phyloP scores from a whole-genome alignment of 805 yeast species.

The Wickerhamomyces tratensis region DNA sequence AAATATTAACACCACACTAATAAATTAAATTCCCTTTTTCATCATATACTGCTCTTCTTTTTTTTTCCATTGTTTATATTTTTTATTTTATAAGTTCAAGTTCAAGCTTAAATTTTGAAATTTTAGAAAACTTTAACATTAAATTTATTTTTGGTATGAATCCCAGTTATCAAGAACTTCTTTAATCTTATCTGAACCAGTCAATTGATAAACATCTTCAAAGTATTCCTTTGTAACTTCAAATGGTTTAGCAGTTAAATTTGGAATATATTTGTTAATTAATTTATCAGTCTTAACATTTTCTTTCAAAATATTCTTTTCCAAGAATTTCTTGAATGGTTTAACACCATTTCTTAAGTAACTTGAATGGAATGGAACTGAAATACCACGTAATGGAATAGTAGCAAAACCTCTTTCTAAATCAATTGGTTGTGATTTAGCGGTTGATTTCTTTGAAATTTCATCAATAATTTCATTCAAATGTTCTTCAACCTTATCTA shows the following conservation, averaged over 20 bases:
- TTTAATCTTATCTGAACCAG: slow-evolving; percentile 87
- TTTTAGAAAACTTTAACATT: slow-evolving; percentile 1
- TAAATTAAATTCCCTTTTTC: background rate
- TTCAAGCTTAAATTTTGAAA: too few species aligned
- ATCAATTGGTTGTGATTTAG: slow-evolving; percentile 94
- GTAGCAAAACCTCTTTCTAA: slow-evolving; percentile 97
- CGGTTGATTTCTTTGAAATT: slow-evolving; percentile 69
- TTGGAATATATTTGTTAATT: slow-evolving; percentile 94
- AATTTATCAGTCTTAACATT: slow-evolving; percentile 92
- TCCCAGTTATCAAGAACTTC: slow-evolving; percentile 94
- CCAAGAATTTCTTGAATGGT: slow-evolving; percentile 96
- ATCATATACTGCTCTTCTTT: too few species aligned
- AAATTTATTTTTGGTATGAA: slow-evolving; percentile 36
- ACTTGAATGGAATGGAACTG: slow-evolving; percentile 99
- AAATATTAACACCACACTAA: slow-evolving; percentile 18
- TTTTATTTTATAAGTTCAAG: too few species aligned
- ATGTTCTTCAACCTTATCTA: slow-evolving; percentile 85
- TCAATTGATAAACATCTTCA: slow-evolving; percentile 88
- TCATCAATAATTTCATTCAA: slow-evolving; percentile 81
- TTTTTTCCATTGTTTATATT: too few species aligned
- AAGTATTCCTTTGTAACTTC: slow-evolving; percentile 94
- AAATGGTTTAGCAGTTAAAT: slow-evolving; percentile 96
- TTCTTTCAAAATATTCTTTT: slow-evolving; percentile 89
- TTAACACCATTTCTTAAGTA: slow-evolving; percentile 97
- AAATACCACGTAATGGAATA: slow-evolving; percentile 95